phyloP scores from a whole-genome alignment of 2,329 filamentous ascomycete species.

The Exophiala calicioides region DNA sequence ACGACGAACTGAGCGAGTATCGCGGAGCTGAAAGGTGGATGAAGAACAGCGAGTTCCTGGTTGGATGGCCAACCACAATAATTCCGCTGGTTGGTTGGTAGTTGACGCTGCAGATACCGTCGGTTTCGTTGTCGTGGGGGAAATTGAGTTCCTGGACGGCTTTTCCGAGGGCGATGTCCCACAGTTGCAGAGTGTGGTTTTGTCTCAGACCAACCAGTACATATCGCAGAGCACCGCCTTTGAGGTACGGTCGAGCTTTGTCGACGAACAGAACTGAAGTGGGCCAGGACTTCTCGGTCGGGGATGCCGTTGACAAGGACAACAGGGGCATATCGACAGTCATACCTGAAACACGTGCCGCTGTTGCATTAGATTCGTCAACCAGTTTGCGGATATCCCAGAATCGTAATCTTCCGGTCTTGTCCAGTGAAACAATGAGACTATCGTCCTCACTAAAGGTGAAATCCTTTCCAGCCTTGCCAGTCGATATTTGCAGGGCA shows the following conservation, averaged over 20 bases:
- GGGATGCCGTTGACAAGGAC: constrained; percentile 81
- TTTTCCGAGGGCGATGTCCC: constrained; percentile 94
- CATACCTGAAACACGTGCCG: constrained; percentile 53
- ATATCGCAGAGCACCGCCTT: constrained; percentile 86
- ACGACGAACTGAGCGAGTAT: constrained; percentile 70
- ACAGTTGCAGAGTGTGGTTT: constrained; percentile 96
- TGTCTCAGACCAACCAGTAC: constrained; percentile 98
- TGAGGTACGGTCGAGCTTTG: constrained; percentile 90
- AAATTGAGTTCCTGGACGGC: constrained; percentile 96
- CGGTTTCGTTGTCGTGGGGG: constrained; percentile 91
- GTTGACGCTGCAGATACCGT: constrained; percentile 95
- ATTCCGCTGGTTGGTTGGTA: constrained; percentile 93
- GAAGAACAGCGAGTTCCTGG: constrained; percentile 96
- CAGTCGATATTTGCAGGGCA: constrained; percentile 89
- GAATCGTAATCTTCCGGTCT: constrained; percentile 93
- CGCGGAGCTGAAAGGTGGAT: constrained; percentile 91
- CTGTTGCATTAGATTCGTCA: constrained; percentile 48
- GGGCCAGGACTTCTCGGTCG: constrained; percentile 92
- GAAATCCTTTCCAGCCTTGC: constrained; percentile 98
- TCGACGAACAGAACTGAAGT: constrained; percentile 95
- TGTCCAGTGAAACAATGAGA: constrained; percentile 91
- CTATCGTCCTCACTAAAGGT: constrained; percentile 96
- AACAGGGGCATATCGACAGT: constrained; percentile 85
- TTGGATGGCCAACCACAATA: constrained; percentile 92
- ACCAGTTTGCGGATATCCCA: constrained; percentile 90